phyloP scores from a whole-genome alignment of 2,329 filamentous ascomycete genomes.

The Penicillium sumatraense region DNA sequence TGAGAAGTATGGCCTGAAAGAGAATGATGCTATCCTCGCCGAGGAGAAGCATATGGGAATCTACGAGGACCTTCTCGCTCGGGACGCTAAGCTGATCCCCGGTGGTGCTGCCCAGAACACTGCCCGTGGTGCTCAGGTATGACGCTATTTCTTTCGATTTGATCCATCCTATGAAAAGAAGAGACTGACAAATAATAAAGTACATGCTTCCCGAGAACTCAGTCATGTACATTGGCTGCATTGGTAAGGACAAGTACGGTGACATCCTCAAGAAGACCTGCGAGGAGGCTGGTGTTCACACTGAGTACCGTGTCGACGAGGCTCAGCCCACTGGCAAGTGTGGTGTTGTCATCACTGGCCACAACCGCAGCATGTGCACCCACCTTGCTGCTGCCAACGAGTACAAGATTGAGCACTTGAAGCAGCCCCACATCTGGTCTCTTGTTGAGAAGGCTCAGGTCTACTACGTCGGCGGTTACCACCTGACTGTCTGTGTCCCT shows the following conservation, averaged over 20 bases:
- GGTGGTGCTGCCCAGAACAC: conserved; percentile 98
- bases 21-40: conserved; percentile 96
- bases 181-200: conserved; percentile 43
- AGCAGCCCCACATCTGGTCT: conserved; percentile 88
- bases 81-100: conserved; percentile 90
- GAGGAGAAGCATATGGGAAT: conserved; percentile 87
- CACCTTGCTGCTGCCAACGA: conserved; percentile 95
- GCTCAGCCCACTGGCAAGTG: conserved; percentile 87
- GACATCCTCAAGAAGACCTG: conserved; percentile 85
- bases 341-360: conserved; percentile 94
- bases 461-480: conserved; percentile 95
- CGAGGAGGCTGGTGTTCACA: conserved; percentile 83
- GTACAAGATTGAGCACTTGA: conserved; percentile 93
- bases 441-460: conserved; percentile 85
- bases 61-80: conserved; percentile 92
- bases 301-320: conserved; percentile 92
- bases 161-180: background rate
- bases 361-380: conserved; percentile 93
- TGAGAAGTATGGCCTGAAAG: conserved; percentile 89
- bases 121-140: conserved; percentile 82
- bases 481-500: conserved; percentile 92
- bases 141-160: conserved; percentile 5
- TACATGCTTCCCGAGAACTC: conserved; percentile 91
- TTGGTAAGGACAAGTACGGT: conserved; percentile 94
- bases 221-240: conserved; percentile 90